phyloP scores from a whole-genome alignment of 208 protist genomes.

The Trypanosoma platydactyli region DNA sequence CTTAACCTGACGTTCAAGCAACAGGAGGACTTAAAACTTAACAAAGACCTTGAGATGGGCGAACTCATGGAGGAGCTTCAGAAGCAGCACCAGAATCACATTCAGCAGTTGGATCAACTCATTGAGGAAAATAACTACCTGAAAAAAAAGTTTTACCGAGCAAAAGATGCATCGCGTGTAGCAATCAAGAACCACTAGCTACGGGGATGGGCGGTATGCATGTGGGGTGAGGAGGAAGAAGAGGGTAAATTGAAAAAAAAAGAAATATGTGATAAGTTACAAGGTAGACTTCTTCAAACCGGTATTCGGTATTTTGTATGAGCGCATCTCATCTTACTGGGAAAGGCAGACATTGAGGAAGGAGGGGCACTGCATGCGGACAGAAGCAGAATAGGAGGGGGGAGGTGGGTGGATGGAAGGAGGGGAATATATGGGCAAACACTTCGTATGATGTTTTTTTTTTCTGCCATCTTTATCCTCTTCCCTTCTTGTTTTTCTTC shows the following conservation, averaged over 20 bases:
- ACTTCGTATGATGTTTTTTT: too few relatives aligned
- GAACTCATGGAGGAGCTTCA: conserved; percentile 54
- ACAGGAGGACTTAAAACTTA: conserved; percentile 46
- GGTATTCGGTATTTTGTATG: neutral
- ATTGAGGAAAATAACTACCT: conserved; percentile 52
- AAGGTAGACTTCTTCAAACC: neutral
- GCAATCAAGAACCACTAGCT: conserved; percentile 12
- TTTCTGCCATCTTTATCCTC: too few relatives aligned
- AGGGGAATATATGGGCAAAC: too few relatives aligned
- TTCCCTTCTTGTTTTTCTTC: too few relatives aligned
- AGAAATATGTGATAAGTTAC: neutral
- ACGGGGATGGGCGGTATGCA: neutral
- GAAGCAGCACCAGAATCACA: conserved; percentile 44
- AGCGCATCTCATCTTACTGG: too few relatives aligned
- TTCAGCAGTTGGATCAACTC: conserved; percentile 51
- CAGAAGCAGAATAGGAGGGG: too few relatives aligned
- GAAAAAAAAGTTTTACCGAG: conserved; percentile 33
- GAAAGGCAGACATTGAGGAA: too few relatives aligned
- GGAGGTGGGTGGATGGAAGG: too few relatives aligned
- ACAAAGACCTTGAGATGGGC: conserved; percentile 42
- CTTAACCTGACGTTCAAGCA: conserved; percentile 57
- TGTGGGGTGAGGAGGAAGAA: neutral
- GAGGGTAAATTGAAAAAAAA: conserved; percentile 1
- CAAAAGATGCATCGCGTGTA: neutral
- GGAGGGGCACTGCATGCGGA: neutral